Evolutionary conservation across 2,329 filamentous ascomycete species (phyloP).

Genomic region (Didymella sp.): DNA sequence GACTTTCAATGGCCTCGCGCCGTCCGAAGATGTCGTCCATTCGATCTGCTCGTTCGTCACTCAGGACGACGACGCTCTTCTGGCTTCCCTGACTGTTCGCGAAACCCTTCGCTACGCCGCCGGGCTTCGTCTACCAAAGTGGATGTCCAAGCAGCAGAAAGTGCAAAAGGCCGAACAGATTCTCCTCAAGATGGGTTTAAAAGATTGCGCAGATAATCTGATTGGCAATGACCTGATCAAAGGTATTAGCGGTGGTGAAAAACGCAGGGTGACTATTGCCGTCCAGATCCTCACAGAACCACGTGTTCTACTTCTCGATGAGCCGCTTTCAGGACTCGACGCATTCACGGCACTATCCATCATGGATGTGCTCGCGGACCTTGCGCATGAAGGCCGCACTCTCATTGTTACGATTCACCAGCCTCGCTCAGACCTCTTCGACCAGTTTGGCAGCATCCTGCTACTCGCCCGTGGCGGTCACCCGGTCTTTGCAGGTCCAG

Average conservation of each 20-base stretch:
- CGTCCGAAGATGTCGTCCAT: slow-evolving; percentile 71
- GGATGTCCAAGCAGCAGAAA: slow-evolving; percentile 74
- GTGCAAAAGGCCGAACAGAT: slow-evolving; percentile 72
- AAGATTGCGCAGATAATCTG: slow-evolving; percentile 78
- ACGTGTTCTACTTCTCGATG: slow-evolving; percentile 74
- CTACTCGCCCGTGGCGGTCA: slow-evolving; percentile 73
- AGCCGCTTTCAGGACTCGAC: slow-evolving; percentile 78
- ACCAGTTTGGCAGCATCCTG: slow-evolving; percentile 73
- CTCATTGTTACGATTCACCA: slow-evolving; percentile 81
- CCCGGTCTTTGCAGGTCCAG: slow-evolving; percentile 71
- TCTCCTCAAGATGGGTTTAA: slow-evolving; percentile 75
- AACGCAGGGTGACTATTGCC: slow-evolving; percentile 77
- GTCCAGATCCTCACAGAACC: slow-evolving; percentile 80
- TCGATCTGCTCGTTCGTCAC: slow-evolving; percentile 79
- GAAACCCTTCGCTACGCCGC: slow-evolving; percentile 74
- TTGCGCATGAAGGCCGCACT: slow-evolving; percentile 76
- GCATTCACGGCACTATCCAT: slow-evolving; percentile 80
- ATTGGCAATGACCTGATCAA: slow-evolving; percentile 76
- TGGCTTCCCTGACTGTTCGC: slow-evolving; percentile 76
- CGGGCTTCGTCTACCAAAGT: slow-evolving; percentile 71
- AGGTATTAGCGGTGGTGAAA: slow-evolving; percentile 81
- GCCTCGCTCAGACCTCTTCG: slow-evolving; percentile 74
- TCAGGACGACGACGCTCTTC: slow-evolving; percentile 77
- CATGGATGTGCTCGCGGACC: slow-evolving; percentile 69
- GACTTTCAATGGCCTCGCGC: slow-evolving; percentile 72